Evolutionary conservation across 306 rosid genomes (phyloP), one percentile per base, ranked within the genome.

Genomic region (Pyrus betulifolia): DNA sequence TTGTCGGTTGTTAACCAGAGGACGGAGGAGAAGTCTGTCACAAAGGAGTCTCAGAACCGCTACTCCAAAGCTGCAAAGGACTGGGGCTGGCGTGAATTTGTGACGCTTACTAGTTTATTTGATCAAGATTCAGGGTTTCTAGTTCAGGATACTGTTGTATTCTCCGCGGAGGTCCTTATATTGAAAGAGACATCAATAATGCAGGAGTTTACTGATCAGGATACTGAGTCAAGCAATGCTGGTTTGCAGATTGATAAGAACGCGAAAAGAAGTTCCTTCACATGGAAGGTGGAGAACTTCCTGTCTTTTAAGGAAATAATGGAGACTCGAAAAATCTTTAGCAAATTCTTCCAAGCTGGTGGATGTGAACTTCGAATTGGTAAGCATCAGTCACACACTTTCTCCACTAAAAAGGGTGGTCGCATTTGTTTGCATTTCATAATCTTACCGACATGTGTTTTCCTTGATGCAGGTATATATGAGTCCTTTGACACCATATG

Each of bases 21-120:
- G 84, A 74, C 78, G 84, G 99, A 96, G 73, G 98, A 96, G 27
- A 96, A 96, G 85, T 96, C 99, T 82, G 98, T 96, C 82, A 91
- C 93, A 17, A 96, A 96, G 90, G 99, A 96, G 80, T 96, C 99
- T 83, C 99, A 96, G 75, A 96, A 96, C 75, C 99, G 99, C 78
- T 96, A 96, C 88, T 92, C 99, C 77, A 96, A 96, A 90, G 98
- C 98, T 75, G 99, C 98, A 76, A 96, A 96, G 87, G 99, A 96
- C 84, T 96, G 99, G 99, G 99, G 99, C 18, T 96, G 99, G 99
- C 96, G 99, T 83, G 99, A 96, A 87, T 96, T 96, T 85, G 99
- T 96, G 87, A 96, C 99, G 1, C 99, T 96, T 73, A 96, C 99
- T 30, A 93, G 99, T 87, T 90, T 96, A 74, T 96, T 96, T 59